A percentile compares a stretch with the other conserved stretches of the same genome.
These are phyloP conservation scores for Orychophragmus violaceus DNA, from an alignment of 345 rosid species.

Conservation along the genomic window DNA sequence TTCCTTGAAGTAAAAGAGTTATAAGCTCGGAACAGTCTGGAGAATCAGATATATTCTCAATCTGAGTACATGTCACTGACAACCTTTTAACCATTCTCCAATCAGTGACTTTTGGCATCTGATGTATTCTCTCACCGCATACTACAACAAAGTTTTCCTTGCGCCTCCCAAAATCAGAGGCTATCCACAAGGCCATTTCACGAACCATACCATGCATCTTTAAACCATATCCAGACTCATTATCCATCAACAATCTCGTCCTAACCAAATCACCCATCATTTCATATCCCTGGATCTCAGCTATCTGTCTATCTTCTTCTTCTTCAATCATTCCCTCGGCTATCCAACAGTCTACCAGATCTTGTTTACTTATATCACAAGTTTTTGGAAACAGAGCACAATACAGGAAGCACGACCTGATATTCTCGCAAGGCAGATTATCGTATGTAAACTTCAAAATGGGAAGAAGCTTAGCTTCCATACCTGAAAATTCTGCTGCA, in stretches of 20 bases:
- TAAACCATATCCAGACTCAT: neutral
- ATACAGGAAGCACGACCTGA: conserved; percentile 30
- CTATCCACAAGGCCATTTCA: conserved; percentile 38
- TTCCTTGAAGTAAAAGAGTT: neutral
- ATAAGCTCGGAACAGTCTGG: neutral
- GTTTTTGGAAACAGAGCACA: too few relatives aligned
- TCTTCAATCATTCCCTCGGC: too few relatives aligned
- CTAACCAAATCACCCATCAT: conserved; percentile 25
- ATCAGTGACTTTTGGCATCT: neutral
- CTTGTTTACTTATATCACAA: too few relatives aligned
- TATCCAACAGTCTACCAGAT: too few relatives aligned
- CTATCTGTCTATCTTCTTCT: neutral
- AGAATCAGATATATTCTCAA: neutral
- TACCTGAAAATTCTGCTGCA: too few relatives aligned
- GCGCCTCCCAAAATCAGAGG: neutral
- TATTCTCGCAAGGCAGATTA: neutral
- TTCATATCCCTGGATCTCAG: conserved; percentile 14
- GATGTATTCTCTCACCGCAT: neutral
- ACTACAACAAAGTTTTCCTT: neutral
- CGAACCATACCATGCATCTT: conserved; percentile 37
- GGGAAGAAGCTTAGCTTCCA: too few relatives aligned
- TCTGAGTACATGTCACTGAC: neutral
- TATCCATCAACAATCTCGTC: conserved; percentile 28
- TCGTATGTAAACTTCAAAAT: conserved; percentile 19
- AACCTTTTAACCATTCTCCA: neutral